These are phyloP conservation scores for Eucalyptus erythrocorys DNA, from an alignment of 345 rosid species.

Conservation along the genomic window DNA sequence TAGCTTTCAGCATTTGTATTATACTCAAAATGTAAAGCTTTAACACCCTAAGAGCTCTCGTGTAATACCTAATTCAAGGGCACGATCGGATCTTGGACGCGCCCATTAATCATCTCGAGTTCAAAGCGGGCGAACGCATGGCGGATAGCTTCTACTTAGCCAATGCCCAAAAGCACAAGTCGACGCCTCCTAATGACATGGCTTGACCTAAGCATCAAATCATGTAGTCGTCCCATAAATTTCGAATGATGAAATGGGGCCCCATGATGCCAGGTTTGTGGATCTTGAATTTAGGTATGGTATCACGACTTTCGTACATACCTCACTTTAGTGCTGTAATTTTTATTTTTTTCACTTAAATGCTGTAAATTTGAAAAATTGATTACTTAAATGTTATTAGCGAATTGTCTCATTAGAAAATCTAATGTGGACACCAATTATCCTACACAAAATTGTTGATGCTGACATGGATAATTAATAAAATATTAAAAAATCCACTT, in stretches of 20 bases:
- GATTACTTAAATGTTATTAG: too few relatives aligned
- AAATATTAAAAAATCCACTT: too few relatives aligned
- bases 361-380: too few relatives aligned
- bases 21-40: too few relatives aligned
- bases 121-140: background rate
- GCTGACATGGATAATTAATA: too few relatives aligned
- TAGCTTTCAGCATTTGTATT: accelerated
- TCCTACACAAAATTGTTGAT: accelerated
- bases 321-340: accelerated
- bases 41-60: too few relatives aligned
- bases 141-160: background rate
- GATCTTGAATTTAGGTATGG: background rate
- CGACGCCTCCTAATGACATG: too few relatives aligned
- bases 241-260: background rate
- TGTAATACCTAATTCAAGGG: background rate
- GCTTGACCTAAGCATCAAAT: too few relatives aligned
- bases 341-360: too few relatives aligned
- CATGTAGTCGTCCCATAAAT: background rate
- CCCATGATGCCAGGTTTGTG: accelerated
- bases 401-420: too few relatives aligned
- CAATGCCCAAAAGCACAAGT: too few relatives aligned
- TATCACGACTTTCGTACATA: accelerated
- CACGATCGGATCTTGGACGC: background rate
- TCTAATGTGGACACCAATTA: accelerated
- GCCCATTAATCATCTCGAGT: background rate